phyloP scores from a whole-genome alignment of 148 eudicot genomes.

The Rhododendron kiyosumense region DNA sequence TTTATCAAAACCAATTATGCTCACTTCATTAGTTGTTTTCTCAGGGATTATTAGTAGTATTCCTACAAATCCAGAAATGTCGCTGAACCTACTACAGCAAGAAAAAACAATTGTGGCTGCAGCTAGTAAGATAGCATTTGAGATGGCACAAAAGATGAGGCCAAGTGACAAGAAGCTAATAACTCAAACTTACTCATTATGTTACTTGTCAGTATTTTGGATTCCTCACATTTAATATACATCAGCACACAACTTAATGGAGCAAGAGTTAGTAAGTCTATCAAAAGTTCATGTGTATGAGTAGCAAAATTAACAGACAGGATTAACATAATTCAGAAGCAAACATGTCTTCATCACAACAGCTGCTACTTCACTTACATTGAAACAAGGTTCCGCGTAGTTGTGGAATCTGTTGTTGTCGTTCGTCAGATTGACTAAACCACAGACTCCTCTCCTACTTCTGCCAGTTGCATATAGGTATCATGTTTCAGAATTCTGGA shows the following conservation, averaged over 20 bases:
- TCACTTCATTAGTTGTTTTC: neutral
- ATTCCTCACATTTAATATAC: neutral
- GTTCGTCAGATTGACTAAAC: conserved; percentile 24
- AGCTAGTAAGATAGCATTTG: neutral
- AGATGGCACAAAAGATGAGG: neutral
- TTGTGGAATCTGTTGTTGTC: neutral
- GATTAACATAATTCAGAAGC: neutral
- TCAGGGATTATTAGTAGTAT: neutral
- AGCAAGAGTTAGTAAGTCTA: neutral
- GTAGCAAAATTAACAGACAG: neutral
- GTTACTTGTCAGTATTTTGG: neutral
- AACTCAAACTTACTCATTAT: neutral
- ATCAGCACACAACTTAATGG: neutral
- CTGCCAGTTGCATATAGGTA: conserved; percentile 28
- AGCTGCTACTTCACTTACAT: conserved; percentile 5
- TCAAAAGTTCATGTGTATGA: neutral
- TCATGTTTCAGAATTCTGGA: neutral
- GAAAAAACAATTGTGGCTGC: neutral
- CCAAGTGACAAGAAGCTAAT: neutral
- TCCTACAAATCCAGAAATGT: neutral
- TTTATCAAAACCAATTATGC: neutral
- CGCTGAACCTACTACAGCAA: neutral
- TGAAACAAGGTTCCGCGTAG: neutral
- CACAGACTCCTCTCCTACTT: conserved; percentile 82
- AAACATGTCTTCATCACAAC: conserved; percentile 16